These are phyloP conservation scores for Alternaria panax DNA, from an alignment of 2,329 filamentous ascomycete species.

Conservation along the genomic window DNA sequence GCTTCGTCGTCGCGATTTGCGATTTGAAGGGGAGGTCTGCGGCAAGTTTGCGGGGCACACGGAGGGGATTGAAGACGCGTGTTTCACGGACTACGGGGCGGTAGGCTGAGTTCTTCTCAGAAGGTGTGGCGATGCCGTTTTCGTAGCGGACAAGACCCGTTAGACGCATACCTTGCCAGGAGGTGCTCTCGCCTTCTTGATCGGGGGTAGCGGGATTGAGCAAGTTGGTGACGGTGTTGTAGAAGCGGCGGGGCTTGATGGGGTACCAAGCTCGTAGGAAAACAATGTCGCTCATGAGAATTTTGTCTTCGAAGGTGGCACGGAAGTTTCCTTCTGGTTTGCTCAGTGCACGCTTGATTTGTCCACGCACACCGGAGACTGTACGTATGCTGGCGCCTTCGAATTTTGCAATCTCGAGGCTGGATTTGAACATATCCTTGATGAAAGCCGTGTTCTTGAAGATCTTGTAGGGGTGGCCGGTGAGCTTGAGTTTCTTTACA, in stretches of 20 bases:
- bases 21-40: constrained; percentile 90
- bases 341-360: constrained; percentile 93
- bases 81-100: constrained; percentile 63
- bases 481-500: constrained; percentile 98
- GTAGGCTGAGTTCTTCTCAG: constrained; percentile 86
- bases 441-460: constrained; percentile 99
- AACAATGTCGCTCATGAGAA: constrained; percentile 94
- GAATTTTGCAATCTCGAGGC: constrained; percentile 96
- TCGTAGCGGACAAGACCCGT: constrained; percentile 89
- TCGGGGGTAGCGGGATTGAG: constrained; percentile 63
- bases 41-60: constrained; percentile 79
- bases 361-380: constrained; percentile 91
- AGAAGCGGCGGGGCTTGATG: constrained; percentile 92
- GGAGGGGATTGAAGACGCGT: constrained; percentile 66
- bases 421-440: constrained; percentile 95
- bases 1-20: constrained; percentile 82
- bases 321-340: constrained; percentile 96
- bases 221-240: constrained; percentile 94
- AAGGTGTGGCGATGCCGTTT: constrained; percentile 76
- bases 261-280: constrained; percentile 98
- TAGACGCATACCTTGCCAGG: constrained; percentile 90
- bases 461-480: constrained; percentile 92
- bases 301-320: constrained; percentile 98
- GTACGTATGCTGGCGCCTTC: constrained; percentile 96
- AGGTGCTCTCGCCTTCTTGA: constrained; percentile 47